Conservation (phyloP, 2,329 filamentous ascomycete species). For the Diplodia sapinea region DNA sequence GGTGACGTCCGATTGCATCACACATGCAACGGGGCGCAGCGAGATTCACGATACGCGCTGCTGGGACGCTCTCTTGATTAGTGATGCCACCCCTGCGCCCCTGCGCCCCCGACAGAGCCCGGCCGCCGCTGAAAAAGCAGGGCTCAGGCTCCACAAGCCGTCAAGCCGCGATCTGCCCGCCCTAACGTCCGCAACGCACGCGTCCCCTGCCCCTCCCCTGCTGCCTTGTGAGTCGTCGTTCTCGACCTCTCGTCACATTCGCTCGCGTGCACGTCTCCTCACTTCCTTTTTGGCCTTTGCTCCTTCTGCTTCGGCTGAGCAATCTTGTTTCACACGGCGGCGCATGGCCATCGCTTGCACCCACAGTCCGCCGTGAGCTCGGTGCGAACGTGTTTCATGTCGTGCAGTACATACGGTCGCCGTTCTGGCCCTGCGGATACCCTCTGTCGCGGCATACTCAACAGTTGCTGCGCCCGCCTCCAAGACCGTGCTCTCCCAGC, state of each 20-base stretch:
- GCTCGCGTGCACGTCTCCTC: neutral
- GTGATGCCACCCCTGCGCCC: neutral
- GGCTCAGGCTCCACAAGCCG: slow-evolving; percentile 1
- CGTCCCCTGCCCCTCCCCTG: too few species aligned
- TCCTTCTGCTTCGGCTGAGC: neutral
- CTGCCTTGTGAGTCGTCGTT: neutral
- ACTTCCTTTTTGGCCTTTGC: neutral
- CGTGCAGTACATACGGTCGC: neutral
- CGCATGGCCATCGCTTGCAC: neutral
- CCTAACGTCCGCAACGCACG: slow-evolving; percentile 1
- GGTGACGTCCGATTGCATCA: neutral
- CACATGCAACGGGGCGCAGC: slow-evolving; percentile 1
- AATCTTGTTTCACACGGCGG: slow-evolving; percentile 11
- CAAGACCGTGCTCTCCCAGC: neutral
- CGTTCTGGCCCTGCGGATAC: neutral
- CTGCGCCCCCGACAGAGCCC: neutral
- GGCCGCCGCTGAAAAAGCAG: neutral
- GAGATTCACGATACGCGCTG: neutral
- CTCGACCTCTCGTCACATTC: neutral
- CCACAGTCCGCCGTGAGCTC: neutral
- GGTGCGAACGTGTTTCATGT: neutral
- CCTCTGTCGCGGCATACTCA: neutral
- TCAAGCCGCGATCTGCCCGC: slow-evolving; percentile 1
- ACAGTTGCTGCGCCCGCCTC: neutral
- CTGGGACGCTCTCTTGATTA: neutral